phyloP scores from a whole-genome alignment of 257 asterid genomes.

The Paulownia fortunei region DNA sequence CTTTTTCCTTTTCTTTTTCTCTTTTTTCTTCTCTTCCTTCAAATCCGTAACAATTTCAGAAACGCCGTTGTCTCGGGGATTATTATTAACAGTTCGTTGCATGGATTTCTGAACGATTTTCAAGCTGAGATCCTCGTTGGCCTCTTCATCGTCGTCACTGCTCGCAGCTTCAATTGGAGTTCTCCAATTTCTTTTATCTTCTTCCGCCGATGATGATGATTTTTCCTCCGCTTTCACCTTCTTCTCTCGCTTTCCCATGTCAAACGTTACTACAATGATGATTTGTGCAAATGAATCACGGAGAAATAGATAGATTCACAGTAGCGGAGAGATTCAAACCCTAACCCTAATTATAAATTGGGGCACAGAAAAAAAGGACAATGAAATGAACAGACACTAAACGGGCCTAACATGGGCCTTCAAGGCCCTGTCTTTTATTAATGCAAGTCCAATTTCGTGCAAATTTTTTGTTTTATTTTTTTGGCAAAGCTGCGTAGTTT shows the following conservation, averaged over 20 bases:
- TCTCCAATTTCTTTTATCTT: slow-evolving; percentile 38
- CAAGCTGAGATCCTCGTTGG: slow-evolving; percentile 83
- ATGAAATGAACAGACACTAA: background rate
- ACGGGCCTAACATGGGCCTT: slow-evolving; percentile 21
- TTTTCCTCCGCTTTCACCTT: slow-evolving; percentile 36
- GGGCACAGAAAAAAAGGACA: background rate
- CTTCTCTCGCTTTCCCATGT: slow-evolving; percentile 58
- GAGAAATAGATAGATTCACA: background rate
- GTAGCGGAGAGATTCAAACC: background rate
- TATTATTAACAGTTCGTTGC: slow-evolving; percentile 35
- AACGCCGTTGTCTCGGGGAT: slow-evolving; percentile 33
- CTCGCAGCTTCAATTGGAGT: slow-evolving; percentile 20
- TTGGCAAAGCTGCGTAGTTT: no score
- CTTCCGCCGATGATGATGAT: slow-evolving; percentile 47
- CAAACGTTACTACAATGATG: background rate
- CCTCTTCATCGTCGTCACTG: slow-evolving; percentile 69
- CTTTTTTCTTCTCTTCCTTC: slow-evolving; percentile 47
- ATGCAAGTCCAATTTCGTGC: background rate
- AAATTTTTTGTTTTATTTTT: background rate
- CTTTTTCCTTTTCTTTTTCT: slow-evolving; percentile 53
- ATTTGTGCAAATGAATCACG: background rate
- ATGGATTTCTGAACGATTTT: slow-evolving; percentile 70
- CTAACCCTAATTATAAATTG: slow-evolving; percentile 31
- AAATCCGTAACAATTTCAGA: slow-evolving; percentile 43
- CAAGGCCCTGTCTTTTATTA: background rate